Evolutionary conservation across 176 grass and related monocot species (phyloP), one percentile per base, ranked within the genome.

Genomic region (Dactylis glomerata): DNA sequence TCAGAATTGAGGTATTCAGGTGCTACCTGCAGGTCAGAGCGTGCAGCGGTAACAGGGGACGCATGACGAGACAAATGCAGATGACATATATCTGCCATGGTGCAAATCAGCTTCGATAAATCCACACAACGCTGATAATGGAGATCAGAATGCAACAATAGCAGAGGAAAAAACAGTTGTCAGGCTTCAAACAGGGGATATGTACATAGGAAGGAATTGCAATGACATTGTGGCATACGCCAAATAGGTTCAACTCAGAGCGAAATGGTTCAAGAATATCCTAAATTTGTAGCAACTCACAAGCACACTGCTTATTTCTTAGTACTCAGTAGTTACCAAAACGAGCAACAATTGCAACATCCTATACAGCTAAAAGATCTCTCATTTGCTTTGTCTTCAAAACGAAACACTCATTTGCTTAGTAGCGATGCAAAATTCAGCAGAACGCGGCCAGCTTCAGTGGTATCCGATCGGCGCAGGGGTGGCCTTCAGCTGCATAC

Each of bases 381-480:
- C 44, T 44, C 68, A 34, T 45, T 27, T 45, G 57, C 26, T 70
- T 64, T 37, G 55, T 10, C 52, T 27, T 70, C 2, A 78, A 38
- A 82, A 72, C 24, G 74, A 56, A 77, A 69, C 33, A 82, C 26
- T 73, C 55, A 32, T 82, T 86, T 65, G 36, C 16, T 78, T 86
- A 81, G 81, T 38, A 44, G 63, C 8, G 42, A 57, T 73, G 66
- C 78, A 86, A 81, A 82, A 67, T 36, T 73, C 65, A 73, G 85
- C n/a, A 73, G 26, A 63, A 61, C 11, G 3, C 52, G 19, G 44
- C 40, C n/a, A 65, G 33, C 36, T 1, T 93, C 70, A 94, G 37
- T 92, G 92, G 20, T 94, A 94, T 20, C 83, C 92, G 17, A 94
- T 81, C 13, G 92, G 92, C 13, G 89, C 92, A 28, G 92, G 89